Evolutionary conservation across 306 rosid genomes (phyloP).

Genomic region (Dicorynia guianensis): DNA sequence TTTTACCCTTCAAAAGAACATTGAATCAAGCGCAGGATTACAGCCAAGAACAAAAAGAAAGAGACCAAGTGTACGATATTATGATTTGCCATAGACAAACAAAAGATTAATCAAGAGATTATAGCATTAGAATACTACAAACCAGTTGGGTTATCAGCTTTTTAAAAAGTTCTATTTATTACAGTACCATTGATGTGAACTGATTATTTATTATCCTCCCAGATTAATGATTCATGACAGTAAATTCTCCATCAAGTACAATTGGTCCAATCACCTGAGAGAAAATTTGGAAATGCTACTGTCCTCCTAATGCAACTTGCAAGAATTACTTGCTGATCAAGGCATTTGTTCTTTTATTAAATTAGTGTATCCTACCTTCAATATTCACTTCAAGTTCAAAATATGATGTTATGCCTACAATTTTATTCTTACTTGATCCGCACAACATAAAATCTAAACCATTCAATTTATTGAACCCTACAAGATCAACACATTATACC

Average conservation of each 20-base stretch:
- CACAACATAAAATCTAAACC: no score
- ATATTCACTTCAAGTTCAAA: neutral
- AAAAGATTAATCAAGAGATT: conserved; percentile 2
- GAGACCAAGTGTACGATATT: neutral
- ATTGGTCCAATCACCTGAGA: conserved; percentile 39
- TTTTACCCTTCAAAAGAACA: no score
- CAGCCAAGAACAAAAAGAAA: neutral
- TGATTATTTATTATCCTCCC: neutral
- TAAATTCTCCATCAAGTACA: conserved; percentile 4
- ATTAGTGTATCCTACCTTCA: neutral
- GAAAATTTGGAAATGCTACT: conserved; percentile 24
- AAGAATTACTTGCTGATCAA: conserved; percentile 10
- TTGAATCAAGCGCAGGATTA: neutral
- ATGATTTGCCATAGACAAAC: neutral
- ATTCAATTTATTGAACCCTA: no score
- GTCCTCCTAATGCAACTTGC: conserved; percentile 15
- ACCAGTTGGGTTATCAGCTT: neutral
- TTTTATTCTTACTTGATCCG: no score
- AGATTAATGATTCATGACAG: conserved; percentile 9
- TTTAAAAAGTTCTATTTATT: neutral
- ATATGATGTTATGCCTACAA: no score
- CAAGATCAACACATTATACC: no score
- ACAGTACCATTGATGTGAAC: conserved; percentile 13
- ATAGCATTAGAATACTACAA: conserved; percentile 8
- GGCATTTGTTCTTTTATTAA: conserved; percentile 4